These are phyloP conservation scores for Gloeopeniophorella convolvens DNA, from an alignment of 768 basidiomycete species.

Conservation along the genomic window DNA sequence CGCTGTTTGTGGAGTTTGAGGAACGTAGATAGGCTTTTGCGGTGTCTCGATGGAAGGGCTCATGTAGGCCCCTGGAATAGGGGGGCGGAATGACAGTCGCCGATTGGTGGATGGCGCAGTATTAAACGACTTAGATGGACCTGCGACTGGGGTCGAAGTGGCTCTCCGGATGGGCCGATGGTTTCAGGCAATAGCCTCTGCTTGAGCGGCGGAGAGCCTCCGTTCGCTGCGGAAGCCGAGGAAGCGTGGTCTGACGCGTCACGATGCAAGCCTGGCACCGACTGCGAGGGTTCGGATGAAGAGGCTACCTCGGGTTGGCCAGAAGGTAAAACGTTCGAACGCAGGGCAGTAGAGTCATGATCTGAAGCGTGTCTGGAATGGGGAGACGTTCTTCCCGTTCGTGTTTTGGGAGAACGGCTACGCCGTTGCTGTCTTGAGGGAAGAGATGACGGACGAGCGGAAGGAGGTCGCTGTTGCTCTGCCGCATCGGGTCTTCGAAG, in stretches of 20 bases:
- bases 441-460: background rate
- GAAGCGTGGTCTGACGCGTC: no score
- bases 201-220: no score
- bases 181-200: no score
- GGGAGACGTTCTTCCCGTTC: background rate
- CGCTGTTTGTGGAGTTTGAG: slow-evolving; percentile 13
- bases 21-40: background rate
- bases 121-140: background rate
- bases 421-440: slow-evolving; percentile 2
- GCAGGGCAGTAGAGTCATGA: no score
- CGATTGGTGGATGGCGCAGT: background rate
- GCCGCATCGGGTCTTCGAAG: background rate
- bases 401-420: slow-evolving; percentile 3
- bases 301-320: no score
- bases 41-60: slow-evolving; percentile 10
- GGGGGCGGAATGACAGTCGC: slow-evolving; percentile 1
- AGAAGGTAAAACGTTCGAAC: no score
- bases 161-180: no score
- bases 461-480: background rate
- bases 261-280: no score
- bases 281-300: no score
- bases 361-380: background rate
- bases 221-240: no score
- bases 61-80: slow-evolving; percentile 10
- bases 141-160: slow-evolving; percentile 8